Percentiles rank a stretch among this genome's conserved stretches.
phyloP scores from a whole-genome alignment of 106 monocot genomes.

The Chionographis japonica region DNA sequence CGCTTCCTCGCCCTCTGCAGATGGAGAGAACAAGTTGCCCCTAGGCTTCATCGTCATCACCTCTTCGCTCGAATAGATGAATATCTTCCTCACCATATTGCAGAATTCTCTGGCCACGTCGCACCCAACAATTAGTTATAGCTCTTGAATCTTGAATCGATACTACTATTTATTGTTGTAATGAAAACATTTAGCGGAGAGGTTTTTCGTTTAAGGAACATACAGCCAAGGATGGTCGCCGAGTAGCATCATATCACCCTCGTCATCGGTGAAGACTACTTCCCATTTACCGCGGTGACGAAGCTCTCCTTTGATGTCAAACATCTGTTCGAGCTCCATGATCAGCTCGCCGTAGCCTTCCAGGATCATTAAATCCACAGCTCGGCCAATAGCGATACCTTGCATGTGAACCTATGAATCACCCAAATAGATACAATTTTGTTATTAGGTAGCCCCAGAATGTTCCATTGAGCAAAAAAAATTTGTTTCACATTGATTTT shows the following conservation, averaged over 20 bases:
- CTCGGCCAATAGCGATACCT: slow-evolving; percentile 79
- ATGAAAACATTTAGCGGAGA: not conserved
- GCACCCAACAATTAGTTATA: not conserved
- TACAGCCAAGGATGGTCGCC: slow-evolving; percentile 96
- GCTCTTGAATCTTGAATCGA: too few relatives aligned
- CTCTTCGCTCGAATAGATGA: slow-evolving; percentile 62
- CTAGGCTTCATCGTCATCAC: slow-evolving; percentile 60
- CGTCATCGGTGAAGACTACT: slow-evolving; percentile 79
- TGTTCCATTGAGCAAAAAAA: not conserved
- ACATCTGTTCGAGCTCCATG: slow-evolving; percentile 71
- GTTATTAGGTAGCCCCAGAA: too few relatives aligned
- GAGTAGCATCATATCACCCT: slow-evolving; percentile 85
- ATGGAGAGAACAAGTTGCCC: slow-evolving; percentile 5
- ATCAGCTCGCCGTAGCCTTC: slow-evolving; percentile 61
- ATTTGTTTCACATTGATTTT: not conserved
- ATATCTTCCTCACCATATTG: slow-evolving; percentile 78
- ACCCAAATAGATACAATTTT: not conserved
- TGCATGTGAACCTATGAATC: slow-evolving; percentile 77
- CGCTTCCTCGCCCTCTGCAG: too few relatives aligned
- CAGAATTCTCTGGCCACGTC: slow-evolving; percentile 68
- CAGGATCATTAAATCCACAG: slow-evolving; percentile 59
- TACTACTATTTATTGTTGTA: not conserved
- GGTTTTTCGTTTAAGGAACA: slow-evolving; percentile 2
- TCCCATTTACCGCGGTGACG: slow-evolving; percentile 62
- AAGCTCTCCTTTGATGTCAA: slow-evolving; percentile 82